Evolutionary conservation across 139 green algal species (phyloP), one percentile per base, ranked within the genome.

Genomic region (Edaphochlamys debaryana): DNA sequence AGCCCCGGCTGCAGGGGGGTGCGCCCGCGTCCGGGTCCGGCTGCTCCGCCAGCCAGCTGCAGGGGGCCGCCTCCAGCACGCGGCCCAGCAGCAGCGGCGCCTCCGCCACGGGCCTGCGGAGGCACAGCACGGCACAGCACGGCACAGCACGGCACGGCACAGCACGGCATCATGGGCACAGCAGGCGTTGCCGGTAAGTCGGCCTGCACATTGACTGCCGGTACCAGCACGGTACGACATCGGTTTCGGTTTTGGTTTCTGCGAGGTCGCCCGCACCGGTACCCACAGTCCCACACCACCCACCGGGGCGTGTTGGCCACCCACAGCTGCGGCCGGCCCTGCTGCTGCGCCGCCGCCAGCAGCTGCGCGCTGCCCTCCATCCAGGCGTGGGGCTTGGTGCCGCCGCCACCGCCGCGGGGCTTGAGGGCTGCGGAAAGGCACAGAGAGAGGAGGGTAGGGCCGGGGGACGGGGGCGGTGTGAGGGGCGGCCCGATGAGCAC

Each of bases 321-420:
- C 76, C 62, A 73, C 23, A 82, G 62, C 60, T 74, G 76, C 60
- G 76, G 76, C 62, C 70, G 56, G 3, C 32, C 37, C 5, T 32
- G 22, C 63, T 66, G 42, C 76, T 22, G 11, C 2, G n/a, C 22
- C 7, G 76, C 76, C 76, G 63, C 76, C 63, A 73, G 42, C n/a
- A 82, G 64, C 76, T 56, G 38, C n/a, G 42, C 19, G 76, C 63
- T 82, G 42, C 76, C 76, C 41, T 82, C 76, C 76, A 82, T 38
- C 76, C 76, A 82, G n/a, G n/a, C n/a, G n/a, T n/a, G n/a, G n/a
- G n/a, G n/a, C n/a, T n/a, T n/a, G n/a, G 32, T 82, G 76, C 63
- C 76, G 76, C 42, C 76, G 45, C 76, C 76, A 42, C 76, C 76
- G 34, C n/a, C n/a, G n/a, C n/a, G n/a, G n/a, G n/a, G n/a, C n/a